phyloP scores from a whole-genome alignment of 805 yeast species.

The Yueomyces sp. region DNA sequence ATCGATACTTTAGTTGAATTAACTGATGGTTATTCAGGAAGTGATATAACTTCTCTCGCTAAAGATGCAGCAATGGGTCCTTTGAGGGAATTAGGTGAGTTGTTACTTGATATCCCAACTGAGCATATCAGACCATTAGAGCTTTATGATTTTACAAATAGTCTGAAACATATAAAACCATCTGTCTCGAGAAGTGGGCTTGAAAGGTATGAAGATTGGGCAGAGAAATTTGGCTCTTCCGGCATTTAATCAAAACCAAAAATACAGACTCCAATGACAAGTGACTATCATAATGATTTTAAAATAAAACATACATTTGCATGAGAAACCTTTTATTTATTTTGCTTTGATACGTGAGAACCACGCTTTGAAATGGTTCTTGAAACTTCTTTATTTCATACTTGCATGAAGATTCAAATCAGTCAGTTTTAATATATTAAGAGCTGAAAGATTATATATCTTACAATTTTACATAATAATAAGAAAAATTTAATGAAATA shows the following conservation, averaged over 20 bases:
- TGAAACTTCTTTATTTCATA: too few relatives aligned
- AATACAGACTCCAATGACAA: too few relatives aligned
- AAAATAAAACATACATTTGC: too few relatives aligned
- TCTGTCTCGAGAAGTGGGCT: conserved; percentile 80
- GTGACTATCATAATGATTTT: too few relatives aligned
- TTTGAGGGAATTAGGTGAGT: conserved; percentile 76
- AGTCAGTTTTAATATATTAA: too few relatives aligned
- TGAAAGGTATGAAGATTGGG: conserved; percentile 78
- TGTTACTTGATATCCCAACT: conserved; percentile 51
- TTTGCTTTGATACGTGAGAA: too few relatives aligned
- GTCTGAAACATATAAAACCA: conserved; percentile 72
- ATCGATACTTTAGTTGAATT: conserved; percentile 43
- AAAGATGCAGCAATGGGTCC: conserved; percentile 99
- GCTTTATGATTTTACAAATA: conserved; percentile 57
- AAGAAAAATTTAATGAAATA: too few relatives aligned
- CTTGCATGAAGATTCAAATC: too few relatives aligned
- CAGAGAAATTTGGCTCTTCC: conserved; percentile 69
- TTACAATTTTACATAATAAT: too few relatives aligned
- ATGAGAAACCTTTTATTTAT: too few relatives aligned
- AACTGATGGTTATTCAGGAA: conserved; percentile 82
- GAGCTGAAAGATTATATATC: too few relatives aligned
- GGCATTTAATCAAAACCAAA: conserved; percentile 35
- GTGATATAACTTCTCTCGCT: conserved; percentile 85
- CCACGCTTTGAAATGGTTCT: too few relatives aligned
- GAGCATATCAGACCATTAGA: conserved; percentile 68